A percentile compares a stretch with the other conserved stretches of the same genome.
These are phyloP conservation scores for Globisporangium emineosum DNA, from an alignment of 352 stramenopile species.

Conservation along the genomic window DNA sequence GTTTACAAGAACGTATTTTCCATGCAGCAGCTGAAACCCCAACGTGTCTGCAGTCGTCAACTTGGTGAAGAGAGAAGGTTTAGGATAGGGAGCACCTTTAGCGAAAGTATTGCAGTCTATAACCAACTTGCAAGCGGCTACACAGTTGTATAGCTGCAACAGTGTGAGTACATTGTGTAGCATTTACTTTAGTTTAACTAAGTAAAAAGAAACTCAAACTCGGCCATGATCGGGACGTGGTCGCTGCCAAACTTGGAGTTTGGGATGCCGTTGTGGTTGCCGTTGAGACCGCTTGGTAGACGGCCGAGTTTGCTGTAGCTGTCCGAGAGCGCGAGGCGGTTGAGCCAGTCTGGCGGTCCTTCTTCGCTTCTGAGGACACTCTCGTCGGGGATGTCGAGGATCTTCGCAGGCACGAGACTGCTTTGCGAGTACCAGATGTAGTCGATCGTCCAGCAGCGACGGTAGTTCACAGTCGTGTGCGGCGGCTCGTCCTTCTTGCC, in stretches of 20 bases:
- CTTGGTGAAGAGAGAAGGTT: too few species aligned
- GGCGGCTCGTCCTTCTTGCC: constrained; percentile 65
- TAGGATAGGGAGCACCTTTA: too few species aligned
- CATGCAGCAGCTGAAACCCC: too few species aligned
- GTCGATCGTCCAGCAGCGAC: constrained; percentile 87
- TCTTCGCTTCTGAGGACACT: constrained; percentile 63
- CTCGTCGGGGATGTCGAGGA: constrained; percentile 79
- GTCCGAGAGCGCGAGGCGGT: constrained; percentile 64
- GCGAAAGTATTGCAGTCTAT: too few species aligned
- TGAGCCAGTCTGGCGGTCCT: constrained; percentile 75
- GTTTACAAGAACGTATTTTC: too few species aligned
- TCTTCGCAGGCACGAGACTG: constrained; percentile 48
- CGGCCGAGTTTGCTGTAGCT: constrained; percentile 64
- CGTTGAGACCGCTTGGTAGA: constrained; percentile 55
- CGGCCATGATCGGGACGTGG: constrained; percentile 84
- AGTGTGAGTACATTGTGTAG: too few species aligned
- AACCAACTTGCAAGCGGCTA: too few species aligned
- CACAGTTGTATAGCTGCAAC: too few species aligned
- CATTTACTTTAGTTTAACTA: too few species aligned
- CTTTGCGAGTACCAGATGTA: constrained; percentile 87
- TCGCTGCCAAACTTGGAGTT: constrained; percentile 85
- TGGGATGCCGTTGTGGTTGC: constrained; percentile 87
- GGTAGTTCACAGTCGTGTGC: constrained; percentile 86
- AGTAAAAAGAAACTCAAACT: constrained; percentile 87
- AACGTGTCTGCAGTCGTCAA: too few species aligned